phyloP scores from a whole-genome alignment of 192 early-diverging fungal species.

The Podochytrium sp. region DNA sequence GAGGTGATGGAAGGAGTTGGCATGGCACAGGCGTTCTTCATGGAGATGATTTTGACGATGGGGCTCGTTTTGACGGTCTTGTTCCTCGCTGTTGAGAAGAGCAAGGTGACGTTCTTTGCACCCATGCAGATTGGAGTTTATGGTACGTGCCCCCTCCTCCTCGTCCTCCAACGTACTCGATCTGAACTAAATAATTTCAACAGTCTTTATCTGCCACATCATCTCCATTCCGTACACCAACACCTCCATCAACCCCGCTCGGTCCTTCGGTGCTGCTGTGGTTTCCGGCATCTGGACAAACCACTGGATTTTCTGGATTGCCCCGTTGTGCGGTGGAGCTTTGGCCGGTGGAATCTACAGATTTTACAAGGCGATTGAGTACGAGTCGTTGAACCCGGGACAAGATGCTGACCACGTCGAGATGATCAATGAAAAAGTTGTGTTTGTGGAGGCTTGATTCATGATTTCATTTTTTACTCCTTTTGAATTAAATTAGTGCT shows the following conservation, averaged over 20 bases:
- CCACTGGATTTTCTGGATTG: constrained; percentile 75
- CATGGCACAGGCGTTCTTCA: constrained; percentile 36
- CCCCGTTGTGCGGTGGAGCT: constrained; percentile 51
- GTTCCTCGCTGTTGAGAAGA: constrained; percentile 51
- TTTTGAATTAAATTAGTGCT: neutral
- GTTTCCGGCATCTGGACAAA: constrained; percentile 40
- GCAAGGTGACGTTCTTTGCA: constrained; percentile 40
- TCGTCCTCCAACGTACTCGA: neutral
- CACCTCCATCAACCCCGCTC: constrained; percentile 70
- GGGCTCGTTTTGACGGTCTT: constrained; percentile 44
- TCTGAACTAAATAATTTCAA: neutral
- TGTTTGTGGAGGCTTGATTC: neutral
- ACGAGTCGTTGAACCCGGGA: constrained; percentile 36
- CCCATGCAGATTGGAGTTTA: constrained; percentile 46
- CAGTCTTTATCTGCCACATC: constrained; percentile 50
- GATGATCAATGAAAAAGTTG: neutral
- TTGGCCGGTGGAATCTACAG: constrained; percentile 42
- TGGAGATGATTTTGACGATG: constrained; percentile 50
- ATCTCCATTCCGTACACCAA: constrained; percentile 45
- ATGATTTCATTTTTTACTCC: neutral
- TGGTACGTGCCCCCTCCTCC: neutral
- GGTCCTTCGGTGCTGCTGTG: constrained; percentile 61
- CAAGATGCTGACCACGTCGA: constrained; percentile 39
- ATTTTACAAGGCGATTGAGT: constrained; percentile 34
- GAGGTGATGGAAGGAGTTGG: constrained; percentile 8